Base-by-base conservation (phyloP, 2,329 filamentous ascomycete genomes). In the Colletotrichum sp. region DNA sequence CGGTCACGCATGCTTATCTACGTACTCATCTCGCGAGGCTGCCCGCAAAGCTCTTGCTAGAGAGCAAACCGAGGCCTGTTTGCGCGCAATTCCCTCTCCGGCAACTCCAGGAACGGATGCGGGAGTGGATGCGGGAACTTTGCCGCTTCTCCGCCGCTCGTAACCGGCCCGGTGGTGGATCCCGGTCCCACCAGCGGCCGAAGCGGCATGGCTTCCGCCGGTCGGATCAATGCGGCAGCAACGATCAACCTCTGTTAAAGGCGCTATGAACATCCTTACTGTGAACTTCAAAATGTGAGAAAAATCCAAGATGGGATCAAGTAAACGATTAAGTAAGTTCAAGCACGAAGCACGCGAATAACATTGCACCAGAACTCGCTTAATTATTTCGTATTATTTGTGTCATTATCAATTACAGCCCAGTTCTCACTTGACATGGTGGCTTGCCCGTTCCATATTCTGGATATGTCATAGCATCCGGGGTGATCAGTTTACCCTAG, bases 91-190 rank as follows among this genome's bases (percentile, higher is more conserved):
- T 22, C 7, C 44, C n/a, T n/a, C 13, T 48, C 10, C n/a, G 18
- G 44, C 18, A 48, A 48, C 18, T 22, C 4, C 6, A 48, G n/a
- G n/a, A 22, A 22, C 18, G 22, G 30, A 9, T 24, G 62, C 62
- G 22, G n/a, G 39, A 44, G 32, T 8, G 62, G 22, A 30, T 32
- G 44, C 44, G 44, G 44, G 6, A 48, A 48, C n/a, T 48, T 48
- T 48, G 30, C 65, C 28, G 65, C 65, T 34, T 57, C 28, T 5
- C 28, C 65, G 28, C 28, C 65, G 28, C 16, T 52, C 12, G 12
- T 6, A 30, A 67, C 64, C 64, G 64, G 65, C 44, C 65, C 65
- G 65, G 65, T 26, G 48, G 60, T 57, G 44, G 65, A 9, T 26
- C 28, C 44, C 13, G 2, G 22, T 32, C 30, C 60, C 60, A 26